These are phyloP conservation scores for Neopestalotiopsis rosae DNA, from an alignment of 2,329 filamentous ascomycete genomes.

Conservation along the genomic window DNA sequence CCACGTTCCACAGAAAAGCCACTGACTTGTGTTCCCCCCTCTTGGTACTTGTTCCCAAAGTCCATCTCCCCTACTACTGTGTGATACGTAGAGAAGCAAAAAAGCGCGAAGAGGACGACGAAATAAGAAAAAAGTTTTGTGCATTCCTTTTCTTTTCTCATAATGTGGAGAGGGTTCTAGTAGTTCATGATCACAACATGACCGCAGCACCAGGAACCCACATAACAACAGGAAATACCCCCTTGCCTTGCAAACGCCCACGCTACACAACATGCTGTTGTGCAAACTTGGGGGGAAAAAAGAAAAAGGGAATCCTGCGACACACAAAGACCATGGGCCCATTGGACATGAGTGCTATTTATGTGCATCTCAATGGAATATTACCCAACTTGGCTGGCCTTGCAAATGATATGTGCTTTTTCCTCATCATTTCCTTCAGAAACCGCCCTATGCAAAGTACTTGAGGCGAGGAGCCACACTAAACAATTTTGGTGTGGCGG, in stretches of 20 bases:
- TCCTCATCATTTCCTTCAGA: background rate
- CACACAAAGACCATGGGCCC: background rate
- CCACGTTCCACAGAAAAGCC: background rate
- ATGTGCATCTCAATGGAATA: no score
- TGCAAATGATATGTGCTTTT: background rate
- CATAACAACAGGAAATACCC: no score
- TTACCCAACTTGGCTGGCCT: background rate
- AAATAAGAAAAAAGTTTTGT: background rate
- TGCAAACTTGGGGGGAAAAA: background rate
- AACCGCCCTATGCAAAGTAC: background rate
- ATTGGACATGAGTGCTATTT: background rate
- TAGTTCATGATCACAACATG: background rate
- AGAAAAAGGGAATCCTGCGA: background rate
- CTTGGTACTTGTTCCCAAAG: background rate
- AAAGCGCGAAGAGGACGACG: background rate
- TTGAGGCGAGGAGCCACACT: background rate
- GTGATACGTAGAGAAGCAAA: background rate
- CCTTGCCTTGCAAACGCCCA: background rate
- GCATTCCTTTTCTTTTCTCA: background rate
- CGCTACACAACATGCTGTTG: background rate
- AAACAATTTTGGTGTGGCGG: background rate
- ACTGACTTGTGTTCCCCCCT: background rate
- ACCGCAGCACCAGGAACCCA: background rate
- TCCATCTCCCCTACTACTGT: background rate
- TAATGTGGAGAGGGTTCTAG: background rate